Conservation (phyloP, 495 filamentous ascomycete species). For the Penicillium dipodomyicola region DNA sequence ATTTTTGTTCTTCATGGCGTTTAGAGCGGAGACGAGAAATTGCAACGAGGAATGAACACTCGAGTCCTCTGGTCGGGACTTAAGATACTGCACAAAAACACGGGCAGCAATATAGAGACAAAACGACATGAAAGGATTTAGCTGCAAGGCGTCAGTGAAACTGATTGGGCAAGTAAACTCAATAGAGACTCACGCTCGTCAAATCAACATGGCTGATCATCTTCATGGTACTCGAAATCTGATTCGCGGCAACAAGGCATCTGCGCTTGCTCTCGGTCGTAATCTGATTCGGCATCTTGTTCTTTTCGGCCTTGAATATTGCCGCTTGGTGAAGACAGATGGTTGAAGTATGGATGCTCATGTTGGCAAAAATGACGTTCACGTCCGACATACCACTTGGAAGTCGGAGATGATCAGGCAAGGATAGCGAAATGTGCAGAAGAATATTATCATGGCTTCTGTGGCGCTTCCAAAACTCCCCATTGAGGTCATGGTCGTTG, state of each 20-base stretch:
- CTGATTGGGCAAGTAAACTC: not conserved
- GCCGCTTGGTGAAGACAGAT: constrained; percentile 98
- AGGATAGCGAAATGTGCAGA: constrained; percentile 75
- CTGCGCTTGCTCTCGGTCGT: constrained; percentile 85
- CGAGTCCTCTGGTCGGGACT: constrained; percentile 79
- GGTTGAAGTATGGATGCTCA: constrained; percentile 93
- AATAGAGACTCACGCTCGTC: constrained; percentile 60
- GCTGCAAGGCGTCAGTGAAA: constrained; percentile 52
- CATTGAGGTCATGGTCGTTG: constrained; percentile 82
- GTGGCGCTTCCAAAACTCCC: constrained; percentile 95
- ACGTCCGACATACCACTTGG: constrained; percentile 72
- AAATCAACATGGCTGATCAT: constrained; percentile 91
- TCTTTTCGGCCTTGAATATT: constrained; percentile 94
- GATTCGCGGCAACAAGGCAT: constrained; percentile 89
- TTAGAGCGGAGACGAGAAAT: constrained; percentile 87
- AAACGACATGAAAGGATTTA: constrained; percentile 96
- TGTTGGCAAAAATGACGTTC: constrained; percentile 93
- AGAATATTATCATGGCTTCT: constrained; percentile 86
- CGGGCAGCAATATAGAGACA: constrained; percentile 92
- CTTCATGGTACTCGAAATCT: constrained; percentile 95
- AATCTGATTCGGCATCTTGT: constrained; percentile 72
- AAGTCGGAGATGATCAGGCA: constrained; percentile 81
- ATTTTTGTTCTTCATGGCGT: constrained; percentile 81
- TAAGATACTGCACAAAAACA: constrained; percentile 94
- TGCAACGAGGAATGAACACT: constrained; percentile 79